Evolutionary conservation across 2,329 filamentous ascomycete genomes (phyloP).

Genomic region (Metarhizium humberi): DNA sequence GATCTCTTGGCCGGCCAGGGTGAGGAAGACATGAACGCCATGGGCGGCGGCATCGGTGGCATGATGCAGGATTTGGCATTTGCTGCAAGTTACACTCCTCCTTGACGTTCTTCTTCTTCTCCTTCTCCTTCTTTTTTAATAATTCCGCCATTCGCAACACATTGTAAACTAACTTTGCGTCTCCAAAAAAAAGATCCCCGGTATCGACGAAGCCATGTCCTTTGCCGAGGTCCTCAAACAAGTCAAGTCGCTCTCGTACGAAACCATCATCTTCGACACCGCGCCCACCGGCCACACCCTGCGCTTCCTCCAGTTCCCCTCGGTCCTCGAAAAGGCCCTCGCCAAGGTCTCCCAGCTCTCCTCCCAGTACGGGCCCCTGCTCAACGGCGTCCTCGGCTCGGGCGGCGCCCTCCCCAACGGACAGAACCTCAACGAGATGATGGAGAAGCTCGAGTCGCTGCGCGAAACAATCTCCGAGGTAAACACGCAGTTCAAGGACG

Average conservation of each 20-base stretch:
- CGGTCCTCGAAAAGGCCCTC: conserved; percentile 96
- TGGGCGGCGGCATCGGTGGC: conserved; percentile 68
- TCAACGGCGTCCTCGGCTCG: conserved; percentile 83
- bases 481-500: conserved; percentile 96
- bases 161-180: too few relatives aligned
- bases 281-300: conserved; percentile 96
- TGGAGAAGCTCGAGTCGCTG: conserved; percentile 88
- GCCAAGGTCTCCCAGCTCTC: conserved; percentile 93
- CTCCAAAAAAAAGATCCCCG: conserved; percentile 61
- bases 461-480: conserved; percentile 91
- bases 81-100: conserved; percentile 45
- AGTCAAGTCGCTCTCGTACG: conserved; percentile 97
- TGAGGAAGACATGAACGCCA: conserved; percentile 59
- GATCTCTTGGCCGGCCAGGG: conserved; percentile 74
- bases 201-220: conserved; percentile 98
- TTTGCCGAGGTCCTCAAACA: conserved; percentile 99
- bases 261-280: conserved; percentile 98
- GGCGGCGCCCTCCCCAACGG: conserved; percentile 73
- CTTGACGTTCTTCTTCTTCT: too few relatives aligned
- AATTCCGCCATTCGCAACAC: too few relatives aligned
- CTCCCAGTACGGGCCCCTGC: conserved; percentile 87
- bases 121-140: not conserved
- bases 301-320: conserved; percentile 96
- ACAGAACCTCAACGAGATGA: conserved; percentile 84
- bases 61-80: conserved; percentile 99